Conservation (phyloP, 805 yeast genomes). For the Kodamaea hsintzibuensis region DNA sequence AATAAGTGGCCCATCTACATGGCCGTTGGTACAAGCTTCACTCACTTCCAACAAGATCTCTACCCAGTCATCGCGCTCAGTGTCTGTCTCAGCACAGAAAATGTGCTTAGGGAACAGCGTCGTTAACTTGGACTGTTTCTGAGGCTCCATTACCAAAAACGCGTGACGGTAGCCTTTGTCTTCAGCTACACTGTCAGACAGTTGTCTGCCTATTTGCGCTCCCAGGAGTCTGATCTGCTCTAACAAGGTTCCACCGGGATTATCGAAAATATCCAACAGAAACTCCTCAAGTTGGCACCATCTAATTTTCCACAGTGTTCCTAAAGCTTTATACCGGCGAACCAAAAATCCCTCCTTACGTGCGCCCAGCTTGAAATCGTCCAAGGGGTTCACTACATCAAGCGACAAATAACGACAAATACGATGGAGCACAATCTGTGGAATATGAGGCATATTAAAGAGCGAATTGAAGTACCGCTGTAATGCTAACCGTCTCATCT, state of each 20-base stretch:
- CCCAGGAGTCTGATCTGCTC: conserved; percentile 54
- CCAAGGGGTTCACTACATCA: conserved; percentile 62
- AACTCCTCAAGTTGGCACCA: conserved; percentile 69
- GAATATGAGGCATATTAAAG: conserved; percentile 57
- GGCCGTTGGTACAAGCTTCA: conserved; percentile 14
- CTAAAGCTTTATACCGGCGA: conserved; percentile 64
- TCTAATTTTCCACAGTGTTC: conserved; percentile 64
- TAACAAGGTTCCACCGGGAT: conserved; percentile 51
- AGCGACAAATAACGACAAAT: conserved; percentile 68
- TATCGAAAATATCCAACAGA: conserved; percentile 55
- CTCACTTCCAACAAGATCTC: conserved; percentile 39
- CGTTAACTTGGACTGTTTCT: conserved; percentile 33
- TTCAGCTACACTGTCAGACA: conserved; percentile 42
- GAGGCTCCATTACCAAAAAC: conserved; percentile 52
- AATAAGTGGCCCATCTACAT: not conserved
- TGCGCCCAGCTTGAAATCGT: conserved; percentile 53
- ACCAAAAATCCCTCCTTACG: conserved; percentile 65
- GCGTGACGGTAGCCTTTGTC: conserved; percentile 60
- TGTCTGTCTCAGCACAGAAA: conserved; percentile 77
- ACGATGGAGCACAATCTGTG: conserved; percentile 49
- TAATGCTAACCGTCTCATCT: conserved; percentile 53
- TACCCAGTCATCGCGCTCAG: conserved; percentile 76
- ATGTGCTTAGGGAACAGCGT: conserved; percentile 52
- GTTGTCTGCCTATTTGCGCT: conserved; percentile 58
- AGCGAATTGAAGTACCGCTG: conserved; percentile 61